These are phyloP conservation scores for Penicillium cosmopolitanum DNA, from an alignment of 495 filamentous ascomycete species.

Conservation along the genomic window DNA sequence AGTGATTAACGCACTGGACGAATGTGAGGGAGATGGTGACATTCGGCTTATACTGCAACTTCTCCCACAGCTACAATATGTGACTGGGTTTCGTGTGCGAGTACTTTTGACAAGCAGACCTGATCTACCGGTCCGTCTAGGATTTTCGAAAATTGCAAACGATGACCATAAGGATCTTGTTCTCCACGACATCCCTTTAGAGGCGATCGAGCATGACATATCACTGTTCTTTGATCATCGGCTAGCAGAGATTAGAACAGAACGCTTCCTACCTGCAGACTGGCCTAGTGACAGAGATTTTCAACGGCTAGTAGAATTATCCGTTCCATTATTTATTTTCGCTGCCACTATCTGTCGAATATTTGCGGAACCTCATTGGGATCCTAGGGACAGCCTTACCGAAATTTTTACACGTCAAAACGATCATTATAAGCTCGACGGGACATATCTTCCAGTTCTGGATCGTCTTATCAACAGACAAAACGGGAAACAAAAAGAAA, in stretches of 20 bases:
- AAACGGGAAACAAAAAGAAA: neutral
- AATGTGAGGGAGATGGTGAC: neutral
- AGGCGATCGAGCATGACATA: neutral
- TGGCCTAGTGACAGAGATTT: neutral
- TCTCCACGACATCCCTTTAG: neutral
- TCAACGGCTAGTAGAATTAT: neutral
- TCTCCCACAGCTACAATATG: neutral
- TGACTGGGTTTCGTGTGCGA: no score
- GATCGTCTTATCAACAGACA: neutral
- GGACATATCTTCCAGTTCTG: neutral
- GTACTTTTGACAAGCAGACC: neutral
- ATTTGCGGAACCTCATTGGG: neutral
- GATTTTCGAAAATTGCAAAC: neutral
- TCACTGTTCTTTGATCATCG: neutral
- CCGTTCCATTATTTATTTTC: conserved; percentile 2
- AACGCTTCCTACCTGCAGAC: neutral
- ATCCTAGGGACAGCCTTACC: neutral
- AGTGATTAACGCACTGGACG: neutral
- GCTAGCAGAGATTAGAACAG: neutral
- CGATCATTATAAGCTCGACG: neutral
- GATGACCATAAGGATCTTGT: neutral
- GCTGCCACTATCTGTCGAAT: neutral
- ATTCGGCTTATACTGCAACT: neutral
- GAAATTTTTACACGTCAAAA: neutral
- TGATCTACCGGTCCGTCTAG: neutral